These are phyloP conservation scores for Ophiostoma pallidulum DNA, from an alignment of 2,329 filamentous ascomycete species.

Conservation along the genomic window DNA sequence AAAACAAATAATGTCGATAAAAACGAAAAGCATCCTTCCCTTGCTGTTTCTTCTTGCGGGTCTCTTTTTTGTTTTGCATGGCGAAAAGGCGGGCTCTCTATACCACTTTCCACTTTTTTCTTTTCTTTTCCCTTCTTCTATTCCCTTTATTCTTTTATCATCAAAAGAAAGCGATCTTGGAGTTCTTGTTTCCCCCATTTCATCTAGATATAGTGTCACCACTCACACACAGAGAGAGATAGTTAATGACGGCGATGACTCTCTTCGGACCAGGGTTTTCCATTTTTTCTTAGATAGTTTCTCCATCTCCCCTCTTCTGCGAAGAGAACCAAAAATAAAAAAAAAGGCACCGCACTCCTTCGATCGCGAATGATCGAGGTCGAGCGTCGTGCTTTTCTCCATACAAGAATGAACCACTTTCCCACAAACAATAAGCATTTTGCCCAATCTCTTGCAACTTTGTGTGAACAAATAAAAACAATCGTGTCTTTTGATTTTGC, in stretches of 20 bases:
- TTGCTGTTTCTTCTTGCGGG: background rate
- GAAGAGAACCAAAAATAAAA: too few species aligned
- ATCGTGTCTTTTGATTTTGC: too few species aligned
- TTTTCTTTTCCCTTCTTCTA: too few species aligned
- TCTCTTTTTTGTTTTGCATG: background rate
- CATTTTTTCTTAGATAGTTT: conserved; percentile 4
- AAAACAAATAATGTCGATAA: too few species aligned
- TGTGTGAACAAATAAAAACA: background rate
- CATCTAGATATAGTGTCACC: conserved; percentile 12
- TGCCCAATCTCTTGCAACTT: too few species aligned
- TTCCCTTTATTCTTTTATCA: background rate
- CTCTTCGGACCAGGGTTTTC: too few species aligned
- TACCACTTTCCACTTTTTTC: background rate
- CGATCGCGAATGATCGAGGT: background rate
- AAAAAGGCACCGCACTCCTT: conserved; percentile 7
- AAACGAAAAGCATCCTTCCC: too few species aligned
- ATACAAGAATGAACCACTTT: background rate
- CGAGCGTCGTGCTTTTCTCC: conserved; percentile 11
- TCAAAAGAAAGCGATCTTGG: background rate
- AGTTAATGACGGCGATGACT: background rate
- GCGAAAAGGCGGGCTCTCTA: too few species aligned
- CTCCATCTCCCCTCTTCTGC: conserved; percentile 6
- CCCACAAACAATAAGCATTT: too few species aligned
- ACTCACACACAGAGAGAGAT: conserved; percentile 1
- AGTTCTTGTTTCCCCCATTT: background rate